Base-by-base conservation (phyloP, 1,284 basidiomycete species). In the Fomitopsis palustris region DNA sequence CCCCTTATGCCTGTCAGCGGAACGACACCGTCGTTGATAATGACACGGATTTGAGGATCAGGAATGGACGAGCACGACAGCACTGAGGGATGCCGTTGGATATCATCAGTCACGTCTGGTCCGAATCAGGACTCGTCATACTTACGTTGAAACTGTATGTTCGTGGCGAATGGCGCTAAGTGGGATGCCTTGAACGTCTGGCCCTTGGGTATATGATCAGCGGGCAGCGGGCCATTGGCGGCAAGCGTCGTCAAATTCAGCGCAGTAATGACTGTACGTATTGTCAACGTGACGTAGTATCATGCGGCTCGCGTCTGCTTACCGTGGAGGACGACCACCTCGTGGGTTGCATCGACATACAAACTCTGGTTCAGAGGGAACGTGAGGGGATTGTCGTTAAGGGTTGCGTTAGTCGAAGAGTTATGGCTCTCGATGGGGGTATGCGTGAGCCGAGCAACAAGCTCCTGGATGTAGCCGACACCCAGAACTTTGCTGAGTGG, bases 11-110 rank as follows among this genome's bases (percentile, higher is more conserved):
- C 84, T 2, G 87, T 88, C 41, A 96, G 80, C 1, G 95, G 93
- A 1, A 86, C 81, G 1, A 95, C 90, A 3, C 91, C 95, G 69
- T 97, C 95, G 75, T 96, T 96, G 72, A 94, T 83, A 68, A 92
- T 83, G 56, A 91, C 78, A 5, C 92, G 87, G 63, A 95, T 87
- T 66, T 93, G 90, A 0, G 71, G 76, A 29, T 79, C 81, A 1
- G 81, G 77, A 6, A 73, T 60, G 1, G 81, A 80, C 8, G 75
- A 70, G 69, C 87, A 90, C 65, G 79, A 80, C 8, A 88, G 73
- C 9, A 88, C 85, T 86, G 55, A 8, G 56, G 45, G n/a, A n/a
- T n/a, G 12, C 37, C 21, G 39, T 54, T 35, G 17, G 23, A 37
- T 23, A 41, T 27, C 55, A 27, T 25, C 41, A 47, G 41, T 33